Percentiles rank a stretch among this genome's conserved stretches.
phyloP scores from a whole-genome alignment of 1,284 basidiomycete species.

The Cystobasidiaceae sp. region DNA sequence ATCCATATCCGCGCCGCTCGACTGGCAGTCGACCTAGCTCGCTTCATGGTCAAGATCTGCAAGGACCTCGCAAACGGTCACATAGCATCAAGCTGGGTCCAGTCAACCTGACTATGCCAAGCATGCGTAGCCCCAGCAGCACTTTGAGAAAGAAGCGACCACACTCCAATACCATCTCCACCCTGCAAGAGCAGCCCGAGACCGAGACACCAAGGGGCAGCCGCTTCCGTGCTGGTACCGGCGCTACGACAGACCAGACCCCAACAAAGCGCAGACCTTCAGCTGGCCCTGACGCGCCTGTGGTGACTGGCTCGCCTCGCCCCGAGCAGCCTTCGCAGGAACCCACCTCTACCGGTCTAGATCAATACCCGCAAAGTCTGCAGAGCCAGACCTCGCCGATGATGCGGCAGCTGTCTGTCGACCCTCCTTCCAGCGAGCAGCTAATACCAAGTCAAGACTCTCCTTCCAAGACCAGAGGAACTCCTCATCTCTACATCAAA shows the following conservation, averaged over 20 bases:
- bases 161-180: conserved; percentile 18
- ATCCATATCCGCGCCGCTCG: conserved; percentile 28
- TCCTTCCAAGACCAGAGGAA: not conserved
- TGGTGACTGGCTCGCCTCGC: too few species aligned
- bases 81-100: conserved; percentile 28
- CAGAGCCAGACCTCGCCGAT: not conserved
- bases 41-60: not conserved
- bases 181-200: conserved; percentile 19
- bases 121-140: conserved; percentile 20
- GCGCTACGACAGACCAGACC: not conserved
- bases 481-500: conserved; percentile 6
- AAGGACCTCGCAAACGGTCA: conserved; percentile 5
- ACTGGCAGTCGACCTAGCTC: conserved; percentile 20
- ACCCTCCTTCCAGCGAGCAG: conserved; percentile 16
- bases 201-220: not conserved
- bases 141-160: not conserved
- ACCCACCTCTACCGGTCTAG: too few species aligned
- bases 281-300: too few species aligned
- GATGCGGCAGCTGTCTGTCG: conserved; percentile 24
- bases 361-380: too few species aligned
- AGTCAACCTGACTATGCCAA: conserved; percentile 14
- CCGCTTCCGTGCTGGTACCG: not conserved
- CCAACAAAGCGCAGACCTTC: not conserved
- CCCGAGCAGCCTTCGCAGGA: too few species aligned
- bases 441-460: not conserved